Evolutionary conservation across 164 flowering plant species (phyloP), one percentile per base, ranked within the genome.

Genomic region (Chloranthus sessilifolius): DNA sequence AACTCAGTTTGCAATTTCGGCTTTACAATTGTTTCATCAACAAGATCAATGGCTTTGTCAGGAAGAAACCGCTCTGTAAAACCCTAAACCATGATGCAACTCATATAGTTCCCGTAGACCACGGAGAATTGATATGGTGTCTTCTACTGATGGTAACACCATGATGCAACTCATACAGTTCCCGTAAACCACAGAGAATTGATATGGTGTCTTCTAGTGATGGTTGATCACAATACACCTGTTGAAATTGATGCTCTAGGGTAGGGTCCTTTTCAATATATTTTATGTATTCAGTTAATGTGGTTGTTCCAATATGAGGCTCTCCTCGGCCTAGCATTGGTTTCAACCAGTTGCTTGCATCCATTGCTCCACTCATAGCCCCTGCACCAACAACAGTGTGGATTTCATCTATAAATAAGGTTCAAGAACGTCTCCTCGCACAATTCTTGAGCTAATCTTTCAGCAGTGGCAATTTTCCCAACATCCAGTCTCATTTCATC

Each of bases 241-340:
- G 95, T 53, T 92, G 98, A 53, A 92, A 92, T 55, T 95, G 79
- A 46, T 91, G 92, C 55, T 85, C 98, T 21, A 92, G 81, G 47
- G 96, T 96, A 61, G 98, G 69, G 62, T 92, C 98, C 57, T 92
- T 88, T 61, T 88, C 95, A 37, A 92, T 82, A 72, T 88, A 92
- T 60, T 92, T 92, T 50, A 96, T 77, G 42, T 88, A 85, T 56
- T 92, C 98, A 44, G 77, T 80, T 55, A 88, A 64, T 15, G 96
- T 88, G 5, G 98, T 91, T 44, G 98, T 96, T 43, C 98, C 96
- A 34, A 88, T 85, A 24, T 91, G 81, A 17, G 88, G 87, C 66
- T 92, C 96, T 50, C 96, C 98, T 41, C 98, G 73, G 20, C 94
- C 95, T 31, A 88, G 85, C 98, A 88, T 91, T 35, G 98, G 98